Evolutionary conservation across 2,329 filamentous ascomycete species (phyloP).

Genomic region (Alternaria sp.): DNA sequence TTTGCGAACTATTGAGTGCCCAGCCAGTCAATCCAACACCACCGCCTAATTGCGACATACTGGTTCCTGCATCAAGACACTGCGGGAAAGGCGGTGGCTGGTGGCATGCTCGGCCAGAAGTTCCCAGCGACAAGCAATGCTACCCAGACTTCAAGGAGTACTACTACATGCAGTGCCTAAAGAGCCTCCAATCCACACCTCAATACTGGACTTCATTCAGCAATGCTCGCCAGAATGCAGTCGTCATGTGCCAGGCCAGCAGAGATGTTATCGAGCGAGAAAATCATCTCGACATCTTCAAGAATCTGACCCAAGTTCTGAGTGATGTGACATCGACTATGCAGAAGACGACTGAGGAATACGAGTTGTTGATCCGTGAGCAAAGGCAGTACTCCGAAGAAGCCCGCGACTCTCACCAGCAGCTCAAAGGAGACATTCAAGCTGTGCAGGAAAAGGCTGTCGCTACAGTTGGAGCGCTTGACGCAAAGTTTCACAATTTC

Average conservation of each 20-base stretch:
- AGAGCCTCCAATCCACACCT: conserved; percentile 61
- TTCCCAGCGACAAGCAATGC: conserved; percentile 37
- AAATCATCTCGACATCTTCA: conserved; percentile 46
- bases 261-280: conserved; percentile 67
- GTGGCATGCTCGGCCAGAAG: conserved; percentile 29
- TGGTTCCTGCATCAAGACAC: conserved; percentile 54
- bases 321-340: conserved; percentile 33
- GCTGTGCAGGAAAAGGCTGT: conserved; percentile 33
- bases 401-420: conserved; percentile 29
- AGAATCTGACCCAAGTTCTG: conserved; percentile 43
- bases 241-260: conserved; percentile 69
- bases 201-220: conserved; percentile 73
- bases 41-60: conserved; percentile 61
- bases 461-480: conserved; percentile 24
- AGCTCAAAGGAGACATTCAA: conserved; percentile 27
- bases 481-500: conserved; percentile 32
- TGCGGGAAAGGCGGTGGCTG: conserved; percentile 35
- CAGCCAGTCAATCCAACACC: conserved; percentile 53
- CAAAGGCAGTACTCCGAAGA: conserved; percentile 36
- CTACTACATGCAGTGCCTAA: conserved; percentile 62
- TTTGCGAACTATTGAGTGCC: conserved; percentile 68
- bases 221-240: conserved; percentile 68
- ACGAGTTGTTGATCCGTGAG: conserved; percentile 33
- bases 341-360: conserved; percentile 33
- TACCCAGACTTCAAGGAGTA: conserved; percentile 45